Base-by-base conservation (phyloP, 352 stramenopile genomes). In the Pythium plurisporium region DNA sequence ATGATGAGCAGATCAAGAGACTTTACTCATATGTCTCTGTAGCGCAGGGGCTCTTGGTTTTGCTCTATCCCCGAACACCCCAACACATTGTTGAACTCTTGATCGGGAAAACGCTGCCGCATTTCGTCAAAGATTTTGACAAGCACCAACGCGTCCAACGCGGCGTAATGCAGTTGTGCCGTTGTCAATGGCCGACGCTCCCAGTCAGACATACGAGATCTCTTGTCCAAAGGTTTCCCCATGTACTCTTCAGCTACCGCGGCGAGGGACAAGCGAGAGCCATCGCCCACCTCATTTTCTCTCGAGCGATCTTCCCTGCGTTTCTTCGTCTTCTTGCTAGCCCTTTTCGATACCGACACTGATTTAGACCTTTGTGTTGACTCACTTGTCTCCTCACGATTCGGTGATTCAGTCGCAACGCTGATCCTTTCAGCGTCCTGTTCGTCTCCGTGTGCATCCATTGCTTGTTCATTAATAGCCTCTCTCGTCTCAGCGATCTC, bases 121-220 rank as follows among this genome's bases (percentile, higher is more conserved):
- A 90, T 87, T 31, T 71, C 64, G 20, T 76, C 59, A 42, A 79
- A 78, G 41, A 90, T 80, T 25, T 67, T 65, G 29, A 91, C 69
- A 8, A 92, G 69, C 34, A 88, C 80, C 20, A 79, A 64, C 25
- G 82, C 80, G 55, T 92, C 82, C 27, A 92, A 55, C 23, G 82
- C 82, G 2, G 82, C 82, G 25, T 92, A 92, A 20, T 83, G 63
- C 19, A 90, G 58, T 51, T 91, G 82, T 6, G 76, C 75, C 26
- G 61, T 75, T 9, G 76, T 82, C 3, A 92, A 73, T 23, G 82
- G 82, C 1, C 82, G 76, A 6, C 69, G 76, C 55, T 90, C 70
- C 80, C 80, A 92, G 68, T 93, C 67, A 3, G 83, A 90, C 70
- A 93, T 87, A 26, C 80, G 76, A 9, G 55, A 59, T 20, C 81